These are phyloP conservation scores for Flaveria linearis DNA, from an alignment of 129 eudicot genomes.

Conservation along the genomic window DNA sequence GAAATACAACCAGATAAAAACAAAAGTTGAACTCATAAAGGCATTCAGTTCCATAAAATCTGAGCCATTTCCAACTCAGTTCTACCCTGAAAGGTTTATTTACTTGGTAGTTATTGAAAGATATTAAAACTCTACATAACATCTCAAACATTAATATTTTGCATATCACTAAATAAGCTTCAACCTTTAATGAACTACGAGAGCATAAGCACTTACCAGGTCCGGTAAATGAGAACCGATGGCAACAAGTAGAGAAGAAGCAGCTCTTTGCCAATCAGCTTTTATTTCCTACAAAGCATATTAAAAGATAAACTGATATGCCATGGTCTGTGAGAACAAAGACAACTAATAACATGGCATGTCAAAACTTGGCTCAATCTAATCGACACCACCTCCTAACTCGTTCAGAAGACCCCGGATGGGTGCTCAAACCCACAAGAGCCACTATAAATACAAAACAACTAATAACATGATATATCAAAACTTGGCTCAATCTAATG, in stretches of 20 bases:
- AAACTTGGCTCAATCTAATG: neutral
- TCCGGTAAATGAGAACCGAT: slow-evolving; percentile 94
- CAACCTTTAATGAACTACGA: slow-evolving; percentile 10
- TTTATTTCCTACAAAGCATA: slow-evolving; percentile 62
- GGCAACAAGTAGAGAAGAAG: slow-evolving; percentile 86
- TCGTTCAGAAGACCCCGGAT: too few species aligned
- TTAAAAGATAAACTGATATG: slow-evolving; percentile 13
- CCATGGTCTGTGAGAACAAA: slow-evolving; percentile 6
- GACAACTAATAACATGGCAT: slow-evolving; percentile 4
- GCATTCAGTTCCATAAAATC: neutral
- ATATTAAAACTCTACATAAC: neutral
- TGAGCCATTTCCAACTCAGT: neutral
- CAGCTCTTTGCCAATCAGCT: slow-evolving; percentile 99
- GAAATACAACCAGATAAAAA: slow-evolving; percentile 14
- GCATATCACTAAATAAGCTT: neutral
- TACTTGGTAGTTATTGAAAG: neutral
- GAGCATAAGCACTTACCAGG: slow-evolving; percentile 57
- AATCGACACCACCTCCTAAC: neutral
- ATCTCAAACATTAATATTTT: slow-evolving; percentile 3
- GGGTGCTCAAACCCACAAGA: too few species aligned
- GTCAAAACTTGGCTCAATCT: slow-evolving; percentile 7
- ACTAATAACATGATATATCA: slow-evolving; percentile 1
- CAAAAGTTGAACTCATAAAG: neutral
- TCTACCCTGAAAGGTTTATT: slow-evolving; percentile 7
- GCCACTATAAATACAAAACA: neutral